Evolutionary conservation across 202 grass and related monocot species (phyloP), one percentile per base, ranked within the genome.

Genomic region (Setaria italica): DNA sequence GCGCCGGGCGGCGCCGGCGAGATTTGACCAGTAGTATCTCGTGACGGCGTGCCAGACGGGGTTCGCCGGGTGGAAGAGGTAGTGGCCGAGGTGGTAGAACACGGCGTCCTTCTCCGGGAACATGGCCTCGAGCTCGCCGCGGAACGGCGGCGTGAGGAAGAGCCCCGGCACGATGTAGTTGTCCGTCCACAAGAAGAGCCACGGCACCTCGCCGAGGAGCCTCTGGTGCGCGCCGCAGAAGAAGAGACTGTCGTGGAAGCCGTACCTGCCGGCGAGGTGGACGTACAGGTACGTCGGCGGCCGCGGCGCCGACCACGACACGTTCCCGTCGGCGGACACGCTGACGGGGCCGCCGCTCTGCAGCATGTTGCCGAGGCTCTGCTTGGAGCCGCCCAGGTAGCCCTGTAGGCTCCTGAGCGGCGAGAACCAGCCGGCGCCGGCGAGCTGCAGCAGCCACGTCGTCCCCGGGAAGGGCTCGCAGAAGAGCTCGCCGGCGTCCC

Each of bases 391-490:
- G 1, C 2, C 14, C 15, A 39, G 35, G 72, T 88, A 91, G 76
- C 33, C 63, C 12, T 3, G 3, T 37, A 93, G 84, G 33, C 37
- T 14, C 2, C 64, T 15, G 0, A 92, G 41, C 9, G 91, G 95
- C 11, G 94, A 53, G 14, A 74, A 35, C 71, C 71, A 74, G 77
- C 56, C 34, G 12, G 59, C 21, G 4, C 25, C 29, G 12, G 59
- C 19, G 4, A 14, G 74, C 6, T 92, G 91, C 6, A 95, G 85
- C 58, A 93, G 49, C 95, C 95, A 97, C 46, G 95, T 93, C 14
- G 82, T 88, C 19, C 73, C 82, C 2, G 90, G 92, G 75, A 97
- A 97, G 0, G 95, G 95, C 82, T 94, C 89, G 72, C 95, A 97
- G 68, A 97, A 95, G 74, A 97, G 89, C 32, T 79, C 87, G 58